Conservation (phyloP, 306 rosid species). For the Mimosa bimucronata region DNA sequence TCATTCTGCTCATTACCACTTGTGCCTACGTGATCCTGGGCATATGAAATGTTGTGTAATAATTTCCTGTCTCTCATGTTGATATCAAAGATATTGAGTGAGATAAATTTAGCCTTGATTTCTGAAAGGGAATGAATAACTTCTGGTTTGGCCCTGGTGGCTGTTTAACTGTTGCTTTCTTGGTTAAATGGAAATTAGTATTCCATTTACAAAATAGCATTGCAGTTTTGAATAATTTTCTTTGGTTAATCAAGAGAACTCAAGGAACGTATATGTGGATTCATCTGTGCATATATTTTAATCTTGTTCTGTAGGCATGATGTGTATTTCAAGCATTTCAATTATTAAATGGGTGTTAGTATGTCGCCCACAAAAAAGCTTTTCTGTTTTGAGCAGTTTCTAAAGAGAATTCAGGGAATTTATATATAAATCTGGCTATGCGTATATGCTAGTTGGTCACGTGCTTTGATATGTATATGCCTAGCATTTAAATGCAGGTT, state of each 20-base stretch:
- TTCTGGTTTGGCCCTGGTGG: slow-evolving; percentile 14
- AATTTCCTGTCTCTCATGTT: neutral
- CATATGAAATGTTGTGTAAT: neutral
- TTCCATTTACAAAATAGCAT: neutral
- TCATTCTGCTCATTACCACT: neutral
- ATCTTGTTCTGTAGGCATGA: slow-evolving; percentile 22
- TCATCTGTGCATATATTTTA: slow-evolving; percentile 10
- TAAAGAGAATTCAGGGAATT: neutral
- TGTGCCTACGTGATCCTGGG: neutral
- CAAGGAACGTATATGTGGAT: slow-evolving; percentile 5
- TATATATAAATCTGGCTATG: slow-evolving; percentile 7
- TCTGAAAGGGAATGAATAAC: neutral
- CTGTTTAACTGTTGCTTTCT: slow-evolving; percentile 20
- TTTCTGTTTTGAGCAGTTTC: too few relatives aligned
- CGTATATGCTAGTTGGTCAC: neutral
- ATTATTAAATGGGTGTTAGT: neutral
- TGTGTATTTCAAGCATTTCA: neutral
- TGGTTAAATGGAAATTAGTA: neutral
- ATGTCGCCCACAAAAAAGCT: too few relatives aligned
- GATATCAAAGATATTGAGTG: neutral
- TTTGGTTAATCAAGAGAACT: slow-evolving; percentile 14
- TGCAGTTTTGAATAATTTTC: slow-evolving; percentile 1
- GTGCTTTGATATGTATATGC: neutral
- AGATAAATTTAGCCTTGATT: slow-evolving; percentile 14
- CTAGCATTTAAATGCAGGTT: neutral